phyloP scores from a whole-genome alignment of 2,329 filamentous ascomycete species.

The Byssoonygena ceratinophila region DNA sequence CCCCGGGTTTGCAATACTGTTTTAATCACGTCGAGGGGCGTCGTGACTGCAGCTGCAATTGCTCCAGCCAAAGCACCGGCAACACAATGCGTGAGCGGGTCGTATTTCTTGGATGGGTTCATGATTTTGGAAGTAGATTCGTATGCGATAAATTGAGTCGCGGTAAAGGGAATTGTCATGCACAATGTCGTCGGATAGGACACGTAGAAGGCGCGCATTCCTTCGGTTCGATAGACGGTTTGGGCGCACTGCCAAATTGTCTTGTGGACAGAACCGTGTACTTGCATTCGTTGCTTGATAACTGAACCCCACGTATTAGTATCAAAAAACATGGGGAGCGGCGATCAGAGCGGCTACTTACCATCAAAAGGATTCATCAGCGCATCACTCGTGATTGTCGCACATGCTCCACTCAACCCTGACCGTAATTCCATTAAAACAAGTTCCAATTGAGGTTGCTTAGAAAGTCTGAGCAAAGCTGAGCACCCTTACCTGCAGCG shows the following conservation, averaged over 20 bases:
- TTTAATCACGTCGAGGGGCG: slow-evolving; percentile 96
- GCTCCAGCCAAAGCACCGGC: slow-evolving; percentile 89
- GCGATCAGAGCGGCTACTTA: slow-evolving; percentile 38
- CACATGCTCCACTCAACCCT: slow-evolving; percentile 88
- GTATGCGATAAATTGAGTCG: slow-evolving; percentile 93
- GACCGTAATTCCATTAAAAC: slow-evolving; percentile 13
- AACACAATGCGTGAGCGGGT: slow-evolving; percentile 85
- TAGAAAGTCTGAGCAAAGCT: not conserved
- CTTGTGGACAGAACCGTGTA: slow-evolving; percentile 87
- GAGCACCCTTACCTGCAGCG: slow-evolving; percentile 62
- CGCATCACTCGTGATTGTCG: slow-evolving; percentile 93
- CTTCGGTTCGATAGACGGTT: slow-evolving; percentile 78
- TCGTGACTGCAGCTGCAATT: slow-evolving; percentile 85
- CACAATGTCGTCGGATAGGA: slow-evolving; percentile 96
- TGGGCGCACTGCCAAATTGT: slow-evolving; percentile 78
- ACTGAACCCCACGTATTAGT: slow-evolving; percentile 45
- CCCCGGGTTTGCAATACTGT: slow-evolving; percentile 92
- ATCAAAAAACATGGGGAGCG: not conserved
- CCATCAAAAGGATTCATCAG: slow-evolving; percentile 99
- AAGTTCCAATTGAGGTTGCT: not conserved
- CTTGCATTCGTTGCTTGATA: slow-evolving; percentile 99
- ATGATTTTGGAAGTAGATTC: slow-evolving; percentile 90
- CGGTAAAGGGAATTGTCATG: slow-evolving; percentile 98
- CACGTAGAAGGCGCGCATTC: slow-evolving; percentile 86
- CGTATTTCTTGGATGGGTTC: slow-evolving; percentile 70